Evolutionary conservation across 768 basidiomycete genomes (phyloP).

Genomic region (Hygrophorus pudorinus): DNA sequence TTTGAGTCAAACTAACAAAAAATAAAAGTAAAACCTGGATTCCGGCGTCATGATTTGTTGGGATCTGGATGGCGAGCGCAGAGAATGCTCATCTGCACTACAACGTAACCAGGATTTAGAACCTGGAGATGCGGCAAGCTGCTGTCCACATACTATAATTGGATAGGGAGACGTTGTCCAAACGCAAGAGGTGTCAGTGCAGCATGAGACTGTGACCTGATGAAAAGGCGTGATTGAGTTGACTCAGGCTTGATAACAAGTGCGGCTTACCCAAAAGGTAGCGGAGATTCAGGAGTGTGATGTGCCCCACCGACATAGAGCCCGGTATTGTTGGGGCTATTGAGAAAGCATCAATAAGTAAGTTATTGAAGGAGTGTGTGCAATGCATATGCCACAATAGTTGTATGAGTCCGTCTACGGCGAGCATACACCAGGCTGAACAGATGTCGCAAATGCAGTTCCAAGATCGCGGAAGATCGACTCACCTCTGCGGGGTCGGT

Average conservation of each 20-base stretch:
- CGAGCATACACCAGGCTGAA: too few relatives aligned
- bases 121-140: slow-evolving; percentile 2
- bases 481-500: slow-evolving; percentile 28
- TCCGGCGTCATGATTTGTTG: slow-evolving; percentile 37
- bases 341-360: background rate
- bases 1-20: background rate
- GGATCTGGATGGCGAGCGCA: slow-evolving; percentile 11
- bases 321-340: slow-evolving; percentile 21
- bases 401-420: too few relatives aligned
- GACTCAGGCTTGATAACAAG: slow-evolving; percentile 7
- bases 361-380: too few relatives aligned
- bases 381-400: too few relatives aligned
- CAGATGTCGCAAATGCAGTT: too few relatives aligned
- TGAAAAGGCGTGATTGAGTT: background rate
- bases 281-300: slow-evolving; percentile 20
- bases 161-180: slow-evolving; percentile 9
- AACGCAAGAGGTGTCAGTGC: slow-evolving; percentile 6
- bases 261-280: slow-evolving; percentile 15
- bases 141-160: slow-evolving; percentile 11
- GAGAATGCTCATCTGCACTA: slow-evolving; percentile 15
- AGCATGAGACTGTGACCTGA: slow-evolving; percentile 11
- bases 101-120: background rate
- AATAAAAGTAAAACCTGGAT: slow-evolving; percentile 26
- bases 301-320: slow-evolving; percentile 15
- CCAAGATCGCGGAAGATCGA: background rate